phyloP scores from a whole-genome alignment of 73 alveolate genomes.

The Halteria grandinella region DNA sequence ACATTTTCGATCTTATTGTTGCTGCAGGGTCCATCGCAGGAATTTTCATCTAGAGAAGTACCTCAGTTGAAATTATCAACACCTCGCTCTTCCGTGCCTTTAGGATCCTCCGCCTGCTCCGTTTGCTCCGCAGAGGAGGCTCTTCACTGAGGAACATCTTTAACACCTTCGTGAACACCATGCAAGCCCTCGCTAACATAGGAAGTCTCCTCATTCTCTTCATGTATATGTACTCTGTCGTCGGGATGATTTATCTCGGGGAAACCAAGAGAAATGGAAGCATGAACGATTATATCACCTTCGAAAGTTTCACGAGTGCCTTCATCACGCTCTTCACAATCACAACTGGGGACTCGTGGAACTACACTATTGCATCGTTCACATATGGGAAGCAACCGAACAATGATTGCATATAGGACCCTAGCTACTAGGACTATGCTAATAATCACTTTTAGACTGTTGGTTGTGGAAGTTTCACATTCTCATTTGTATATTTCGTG shows the following conservation, averaged over 20 bases:
- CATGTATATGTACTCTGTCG: constrained; percentile 51
- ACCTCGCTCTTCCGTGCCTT: constrained; percentile 53
- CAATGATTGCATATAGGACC: no score
- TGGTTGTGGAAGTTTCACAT: no score
- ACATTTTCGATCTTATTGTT: constrained; percentile 52
- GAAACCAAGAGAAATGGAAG: not conserved
- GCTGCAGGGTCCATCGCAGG: no score
- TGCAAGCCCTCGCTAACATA: constrained; percentile 66
- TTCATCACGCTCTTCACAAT: no score
- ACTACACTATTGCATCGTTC: no score
- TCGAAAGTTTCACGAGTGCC: constrained; percentile 14
- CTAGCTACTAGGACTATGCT: no score
- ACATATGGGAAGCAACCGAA: no score
- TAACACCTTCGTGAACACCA: constrained; percentile 61
- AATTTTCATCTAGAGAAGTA: no score
- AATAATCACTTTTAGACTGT: no score
- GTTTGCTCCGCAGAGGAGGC: constrained; percentile 58
- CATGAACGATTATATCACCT: constrained; percentile 39
- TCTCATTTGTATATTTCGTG: no score
- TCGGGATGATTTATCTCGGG: constrained; percentile 26
- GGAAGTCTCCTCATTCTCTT: constrained; percentile 62
- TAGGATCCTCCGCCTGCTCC: constrained; percentile 65
- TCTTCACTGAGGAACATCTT: constrained; percentile 52
- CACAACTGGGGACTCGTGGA: no score
- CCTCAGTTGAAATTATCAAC: no score